Evolutionary conservation across 305 asterid species (phyloP), one percentile per base, ranked within the genome.

Genomic region (Caryopteris hybrid): DNA sequence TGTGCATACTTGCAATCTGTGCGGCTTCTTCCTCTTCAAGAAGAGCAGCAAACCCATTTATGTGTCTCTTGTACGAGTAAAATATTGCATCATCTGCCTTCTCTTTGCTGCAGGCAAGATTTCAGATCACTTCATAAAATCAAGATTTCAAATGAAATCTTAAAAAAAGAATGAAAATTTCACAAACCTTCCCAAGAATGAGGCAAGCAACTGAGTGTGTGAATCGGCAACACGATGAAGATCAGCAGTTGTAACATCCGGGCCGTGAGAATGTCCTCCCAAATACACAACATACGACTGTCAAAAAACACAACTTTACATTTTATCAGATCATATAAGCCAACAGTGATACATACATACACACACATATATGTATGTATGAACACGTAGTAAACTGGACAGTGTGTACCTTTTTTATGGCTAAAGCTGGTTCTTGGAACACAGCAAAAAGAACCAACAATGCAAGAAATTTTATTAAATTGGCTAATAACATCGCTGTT

Each of bases 251-350:
- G 88, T 80, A 17, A 71, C 69, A 9, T 74, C 77, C 2, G 74
- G 58, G 7, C 92, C 94, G 72, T 87, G 92, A 16, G 89, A 79
- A 66, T 93, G 99, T 23, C 48, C 88, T 76, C 97, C 99, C 88
- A 93, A 58, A 76, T 90, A 87, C n/a, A 90, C 97, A 13, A 92
- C 58, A 52, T 87, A 87, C 0, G 94, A 62, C 95, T 91, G 81
- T 27, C n/a, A 48, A 31, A 47, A 14, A 9, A 3, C 12, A 18
- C 20, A 36, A 20, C 14, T 46, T 46, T 16, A 57, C 4, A 0
- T 20, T 46, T 18, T 9, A 17, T n/a, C n/a, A n/a, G n/a, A n/a
- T n/a, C n/a, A n/a, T n/a, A n/a, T n/a, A n/a, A n/a, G n/a, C n/a
- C n/a, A n/a, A n/a, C n/a, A n/a, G n/a, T n/a, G n/a, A n/a, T n/a